phyloP scores from a whole-genome alignment of 192 early-diverging fungal genomes.

The Pilaira anomala region DNA sequence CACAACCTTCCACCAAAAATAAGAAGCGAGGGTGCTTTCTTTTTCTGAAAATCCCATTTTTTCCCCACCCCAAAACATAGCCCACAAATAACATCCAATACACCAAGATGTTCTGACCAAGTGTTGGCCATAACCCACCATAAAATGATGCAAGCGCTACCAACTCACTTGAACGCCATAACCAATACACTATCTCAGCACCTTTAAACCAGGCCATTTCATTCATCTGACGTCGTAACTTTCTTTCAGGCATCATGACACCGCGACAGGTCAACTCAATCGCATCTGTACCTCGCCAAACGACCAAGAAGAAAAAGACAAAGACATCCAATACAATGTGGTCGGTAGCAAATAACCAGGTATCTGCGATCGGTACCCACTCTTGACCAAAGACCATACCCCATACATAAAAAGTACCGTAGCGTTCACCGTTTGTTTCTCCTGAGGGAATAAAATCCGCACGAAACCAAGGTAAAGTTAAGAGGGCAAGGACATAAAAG shows the following conservation, averaged over 20 bases:
- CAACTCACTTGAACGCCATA: constrained; percentile 32
- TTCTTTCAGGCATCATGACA: background rate
- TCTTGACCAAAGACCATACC: constrained; percentile 43
- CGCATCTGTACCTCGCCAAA: constrained; percentile 15
- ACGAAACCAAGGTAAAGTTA: constrained; percentile 64
- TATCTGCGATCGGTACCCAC: constrained; percentile 52
- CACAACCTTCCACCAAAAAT: background rate
- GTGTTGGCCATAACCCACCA: constrained; percentile 35
- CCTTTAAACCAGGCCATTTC: constrained; percentile 23
- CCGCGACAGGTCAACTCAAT: constrained; percentile 8
- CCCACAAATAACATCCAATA: constrained; percentile 32
- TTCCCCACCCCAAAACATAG: background rate
- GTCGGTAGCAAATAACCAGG: constrained; percentile 42
- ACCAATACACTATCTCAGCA: constrained; percentile 19
- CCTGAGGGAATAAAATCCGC: constrained; percentile 63
- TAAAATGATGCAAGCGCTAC: constrained; percentile 30
- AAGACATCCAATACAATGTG: constrained; percentile 17
- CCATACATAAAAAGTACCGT: constrained; percentile 53
- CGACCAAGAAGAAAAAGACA: constrained; percentile 17
- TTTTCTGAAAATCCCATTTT: constrained; percentile 7
- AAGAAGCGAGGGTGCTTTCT: background rate
- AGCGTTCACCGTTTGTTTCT: constrained; percentile 25
- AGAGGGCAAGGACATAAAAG: constrained; percentile 43
- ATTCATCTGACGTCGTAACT: background rate
- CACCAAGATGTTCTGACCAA: constrained; percentile 25